Evolutionary conservation across 148 eudicot genomes (phyloP), one percentile per base, ranked within the genome.

Genomic region (Drosera capensis): DNA sequence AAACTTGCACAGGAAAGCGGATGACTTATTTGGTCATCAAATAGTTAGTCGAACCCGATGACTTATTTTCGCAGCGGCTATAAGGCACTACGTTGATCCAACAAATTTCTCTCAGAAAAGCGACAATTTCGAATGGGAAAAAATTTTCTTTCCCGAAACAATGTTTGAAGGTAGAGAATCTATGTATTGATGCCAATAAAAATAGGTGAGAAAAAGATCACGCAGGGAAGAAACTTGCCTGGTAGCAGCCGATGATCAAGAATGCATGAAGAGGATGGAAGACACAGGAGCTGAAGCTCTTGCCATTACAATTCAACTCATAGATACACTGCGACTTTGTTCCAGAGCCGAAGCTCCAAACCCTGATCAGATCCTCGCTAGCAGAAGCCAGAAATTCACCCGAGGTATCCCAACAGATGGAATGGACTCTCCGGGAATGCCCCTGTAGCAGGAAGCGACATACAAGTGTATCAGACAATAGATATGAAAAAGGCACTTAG

Each of bases 381-480:
- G 68, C 63, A 28, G 78, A 73, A 18, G 83, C 83, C 56, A 80
- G 46, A 49, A 17, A 63, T 43, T 80, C 84, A 2, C 92, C 92
- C 15, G 73, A 50, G 20, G 70, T 49, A 62, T 65, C 72, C 92
- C 92, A 80, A 49, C 80, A 73, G 43, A 64, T 39, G 5, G 78
- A 73, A 26, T 57, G 64, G 14, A 73, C 49, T 7, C 65, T 59
- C 40, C 55, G 53, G 5, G 67, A 22, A 54, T 80, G 80, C 3
- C 84, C 80, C 84, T 80, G 49, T 25, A 66, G 37, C 1, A 29
- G 18, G 20, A 29, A 20, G 21, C 5, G 14, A 2, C 28, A 41
- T 14, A 15, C 7, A 17, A 39, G 17, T 14, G 7, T 39, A 17
- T n/a, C 18, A 3, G 14, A 6, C 1, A 3, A 7, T 8, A 7